These are phyloP conservation scores for Poa pratensis DNA, from an alignment of 176 grass and related monocot genomes.

Conservation along the genomic window DNA sequence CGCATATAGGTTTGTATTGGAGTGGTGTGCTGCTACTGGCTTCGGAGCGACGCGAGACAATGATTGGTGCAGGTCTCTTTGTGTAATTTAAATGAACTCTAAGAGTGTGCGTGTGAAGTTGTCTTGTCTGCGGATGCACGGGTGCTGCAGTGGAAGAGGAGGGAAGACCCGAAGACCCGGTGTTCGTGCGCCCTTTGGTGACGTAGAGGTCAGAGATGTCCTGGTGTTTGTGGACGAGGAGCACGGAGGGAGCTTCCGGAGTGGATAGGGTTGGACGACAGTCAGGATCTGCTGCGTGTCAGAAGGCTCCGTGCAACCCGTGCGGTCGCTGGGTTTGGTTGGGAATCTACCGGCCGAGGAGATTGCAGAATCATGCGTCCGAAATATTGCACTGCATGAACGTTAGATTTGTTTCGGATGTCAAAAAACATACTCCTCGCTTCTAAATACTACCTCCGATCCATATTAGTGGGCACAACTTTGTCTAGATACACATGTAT, in stretches of 20 bases:
- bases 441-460: too few relatives aligned
- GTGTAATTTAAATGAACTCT: accelerated
- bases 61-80: not conserved
- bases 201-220: accelerated
- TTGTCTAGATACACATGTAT: too few relatives aligned
- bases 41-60: not conserved
- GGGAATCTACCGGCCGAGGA: not conserved
- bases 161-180: not conserved
- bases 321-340: not conserved
- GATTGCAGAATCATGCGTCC: not conserved
- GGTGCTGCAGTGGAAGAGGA: not conserved
- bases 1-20: accelerated
- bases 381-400: too few relatives aligned
- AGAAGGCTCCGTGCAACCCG: not conserved
- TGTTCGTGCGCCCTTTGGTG: not conserved
- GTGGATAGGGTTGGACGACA: slow-evolving; percentile 36
- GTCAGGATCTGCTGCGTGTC: slow-evolving; percentile 33
- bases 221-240: not conserved
- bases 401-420: too few relatives aligned
- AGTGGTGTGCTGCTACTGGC: not conserved
- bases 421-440: too few relatives aligned
- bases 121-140: not conserved
- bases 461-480: too few relatives aligned
- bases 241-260: not conserved
- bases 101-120: not conserved